Base-by-base conservation (phyloP, 257 asterid species). In the Jasminum sambac region DNA sequence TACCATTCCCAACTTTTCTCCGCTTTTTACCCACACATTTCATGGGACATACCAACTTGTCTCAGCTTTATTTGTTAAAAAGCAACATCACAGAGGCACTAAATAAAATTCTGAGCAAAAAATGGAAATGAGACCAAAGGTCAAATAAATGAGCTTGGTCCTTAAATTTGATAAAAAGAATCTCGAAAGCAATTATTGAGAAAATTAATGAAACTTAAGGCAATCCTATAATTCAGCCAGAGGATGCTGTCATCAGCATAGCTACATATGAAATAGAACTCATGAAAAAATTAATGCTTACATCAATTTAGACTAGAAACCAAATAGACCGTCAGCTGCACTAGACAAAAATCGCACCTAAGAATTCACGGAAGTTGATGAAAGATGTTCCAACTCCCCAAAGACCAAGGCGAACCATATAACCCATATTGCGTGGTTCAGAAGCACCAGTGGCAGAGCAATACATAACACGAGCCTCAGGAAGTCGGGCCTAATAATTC, bases 361-460 rank as follows among this genome's bases (percentile, higher is more conserved):
- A 83, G 75, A 95, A 95, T 24, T 88, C 91, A 40, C 95, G 90
- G 67, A 95, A 91, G 73, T 87, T 81, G 36, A 71, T 79, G 82
- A 95, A 95, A 83, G 96, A 86, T 42, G 99, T 95, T 84, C 99
- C 99, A 44, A 82, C 82, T 80, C 99, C 99, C 99, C 99, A 95
- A 81, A 95, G 98, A 65, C 99, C 99, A 76, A 95, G 96, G 79
- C 99, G 98, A 74, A 89, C 92, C 99, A 95, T 95, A 74, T 95
- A 95, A 59, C 96, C 99, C 96, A 95, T 80, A 78, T 95, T 95
- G 52, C 99, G 96, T 26, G 99, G 99, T 76, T 95, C 99, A 73
- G 99, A 91, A 76, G 99, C 98, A 79, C 99, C 99, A 79, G 99
- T 95, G 52, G 99, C 99, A 24, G 99, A 95, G 85, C 99, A 95